phyloP scores from a whole-genome alignment of 192 early-diverging fungal genomes.

The Geranomyces michiganensis region DNA sequence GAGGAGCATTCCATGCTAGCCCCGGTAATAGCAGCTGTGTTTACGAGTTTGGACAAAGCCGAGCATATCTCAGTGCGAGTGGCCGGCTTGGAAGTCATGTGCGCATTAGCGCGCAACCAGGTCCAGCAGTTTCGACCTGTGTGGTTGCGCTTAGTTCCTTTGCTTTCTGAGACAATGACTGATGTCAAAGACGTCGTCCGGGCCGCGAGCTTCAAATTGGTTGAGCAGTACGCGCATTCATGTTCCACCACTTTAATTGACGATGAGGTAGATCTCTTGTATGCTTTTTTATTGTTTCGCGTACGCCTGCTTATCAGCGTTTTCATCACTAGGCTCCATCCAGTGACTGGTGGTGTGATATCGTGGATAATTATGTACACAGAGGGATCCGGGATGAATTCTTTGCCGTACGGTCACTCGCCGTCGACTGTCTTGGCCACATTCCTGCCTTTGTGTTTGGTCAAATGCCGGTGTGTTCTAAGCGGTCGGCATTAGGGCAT shows the following conservation, averaged over 20 bases:
- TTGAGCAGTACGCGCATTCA: conserved; percentile 43
- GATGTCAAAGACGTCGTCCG: conserved; percentile 28
- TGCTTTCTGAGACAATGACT: not conserved
- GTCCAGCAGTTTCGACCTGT: conserved; percentile 8
- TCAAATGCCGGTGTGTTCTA: conserved; percentile 17
- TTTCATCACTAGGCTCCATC: not conserved
- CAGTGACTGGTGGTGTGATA: conserved; percentile 24
- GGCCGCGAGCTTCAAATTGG: conserved; percentile 36
- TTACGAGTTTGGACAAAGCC: not conserved
- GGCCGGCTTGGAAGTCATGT: conserved; percentile 36
- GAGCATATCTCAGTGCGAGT: conserved; percentile 32
- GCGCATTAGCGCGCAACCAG: conserved; percentile 29
- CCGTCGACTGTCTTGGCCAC: conserved; percentile 34
- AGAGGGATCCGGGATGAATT: conserved; percentile 19
- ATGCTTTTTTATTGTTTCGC: too few relatives aligned
- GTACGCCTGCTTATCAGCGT: not conserved
- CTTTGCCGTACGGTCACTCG: conserved; percentile 38
- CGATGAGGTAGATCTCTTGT: not conserved
- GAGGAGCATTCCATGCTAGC: not conserved
- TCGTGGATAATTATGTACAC: conserved; percentile 23
- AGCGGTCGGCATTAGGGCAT: not conserved
- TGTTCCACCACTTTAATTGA: not conserved
- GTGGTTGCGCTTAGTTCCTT: conserved; percentile 13
- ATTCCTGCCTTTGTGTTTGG: conserved; percentile 31
- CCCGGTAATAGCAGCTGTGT: not conserved